These are phyloP conservation scores for Striga asiatica DNA, from an alignment of 257 asterid species.

Conservation along the genomic window DNA sequence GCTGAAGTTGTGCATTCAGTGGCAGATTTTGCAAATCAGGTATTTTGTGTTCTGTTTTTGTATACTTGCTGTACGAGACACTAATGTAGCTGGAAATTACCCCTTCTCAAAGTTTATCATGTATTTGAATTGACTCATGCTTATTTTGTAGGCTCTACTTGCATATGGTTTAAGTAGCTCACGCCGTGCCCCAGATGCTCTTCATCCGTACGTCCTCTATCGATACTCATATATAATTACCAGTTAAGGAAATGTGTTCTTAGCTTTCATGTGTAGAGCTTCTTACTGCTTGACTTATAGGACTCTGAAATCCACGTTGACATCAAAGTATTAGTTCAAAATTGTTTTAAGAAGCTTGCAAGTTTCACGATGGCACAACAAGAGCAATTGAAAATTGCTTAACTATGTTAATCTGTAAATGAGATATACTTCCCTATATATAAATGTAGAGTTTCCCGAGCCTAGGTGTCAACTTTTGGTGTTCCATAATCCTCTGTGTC, in stretches of 20 bases:
- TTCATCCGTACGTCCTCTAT: slow-evolving; percentile 74
- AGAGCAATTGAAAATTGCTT: no score
- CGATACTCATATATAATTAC: background rate
- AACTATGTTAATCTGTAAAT: no score
- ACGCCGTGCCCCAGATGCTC: slow-evolving; percentile 92
- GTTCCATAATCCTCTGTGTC: no score
- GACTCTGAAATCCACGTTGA: background rate
- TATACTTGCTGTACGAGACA: background rate
- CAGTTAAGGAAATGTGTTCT: background rate
- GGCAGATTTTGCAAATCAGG: slow-evolving; percentile 98
- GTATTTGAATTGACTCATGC: slow-evolving; percentile 13
- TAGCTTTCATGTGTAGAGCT: slow-evolving; percentile 1
- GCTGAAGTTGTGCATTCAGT: slow-evolving; percentile 89
- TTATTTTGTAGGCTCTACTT: slow-evolving; percentile 61
- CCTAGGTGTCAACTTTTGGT: no score
- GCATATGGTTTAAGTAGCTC: slow-evolving; percentile 98
- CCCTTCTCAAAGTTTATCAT: slow-evolving; percentile 4
- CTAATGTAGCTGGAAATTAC: background rate
- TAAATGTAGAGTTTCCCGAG: no score
- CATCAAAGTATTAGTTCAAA: background rate
- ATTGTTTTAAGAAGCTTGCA: no score
- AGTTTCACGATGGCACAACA: no score
- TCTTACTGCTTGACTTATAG: background rate
- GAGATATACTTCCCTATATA: no score
- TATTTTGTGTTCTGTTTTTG: slow-evolving; percentile 13